Evolutionary conservation across 1,139 yeast species (phyloP).

Genomic region (Hansenula lynferdii): DNA sequence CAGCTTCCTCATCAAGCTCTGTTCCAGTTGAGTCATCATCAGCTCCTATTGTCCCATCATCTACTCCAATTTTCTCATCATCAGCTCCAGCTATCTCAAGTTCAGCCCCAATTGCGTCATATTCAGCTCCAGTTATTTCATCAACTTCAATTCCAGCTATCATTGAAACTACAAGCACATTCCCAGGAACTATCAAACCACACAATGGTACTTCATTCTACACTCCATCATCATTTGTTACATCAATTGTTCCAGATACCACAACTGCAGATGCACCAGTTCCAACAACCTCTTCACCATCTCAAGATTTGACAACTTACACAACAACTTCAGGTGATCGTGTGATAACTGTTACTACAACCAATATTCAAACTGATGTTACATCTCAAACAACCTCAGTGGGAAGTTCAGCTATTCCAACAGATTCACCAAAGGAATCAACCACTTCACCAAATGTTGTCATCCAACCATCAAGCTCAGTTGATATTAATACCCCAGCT

Average conservation of each 20-base stretch:
- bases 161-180: too few relatives aligned
- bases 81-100: background rate
- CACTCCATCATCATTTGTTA: background rate
- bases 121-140: background rate
- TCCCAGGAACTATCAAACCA: too few relatives aligned
- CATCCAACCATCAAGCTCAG: background rate
- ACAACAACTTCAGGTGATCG: background rate
- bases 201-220: too few relatives aligned
- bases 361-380: background rate
- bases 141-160: conserved; percentile 4
- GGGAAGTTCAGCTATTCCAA: too few relatives aligned
- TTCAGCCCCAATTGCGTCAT: background rate
- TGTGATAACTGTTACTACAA: background rate
- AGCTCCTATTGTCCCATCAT: background rate
- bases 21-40: too few relatives aligned
- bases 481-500: background rate
- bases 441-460: background rate
- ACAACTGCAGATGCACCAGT: background rate
- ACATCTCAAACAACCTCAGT: background rate
- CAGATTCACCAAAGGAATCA: background rate
- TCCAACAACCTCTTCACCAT: background rate
- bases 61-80: background rate
- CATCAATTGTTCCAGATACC: background rate
- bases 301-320: background rate
- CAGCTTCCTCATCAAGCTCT: too few relatives aligned